A percentile compares a stretch with the other conserved stretches of the same genome.
These are phyloP conservation scores for Brassica hybrid DNA, from an alignment of 441 rosid genomes.

Conservation along the genomic window DNA sequence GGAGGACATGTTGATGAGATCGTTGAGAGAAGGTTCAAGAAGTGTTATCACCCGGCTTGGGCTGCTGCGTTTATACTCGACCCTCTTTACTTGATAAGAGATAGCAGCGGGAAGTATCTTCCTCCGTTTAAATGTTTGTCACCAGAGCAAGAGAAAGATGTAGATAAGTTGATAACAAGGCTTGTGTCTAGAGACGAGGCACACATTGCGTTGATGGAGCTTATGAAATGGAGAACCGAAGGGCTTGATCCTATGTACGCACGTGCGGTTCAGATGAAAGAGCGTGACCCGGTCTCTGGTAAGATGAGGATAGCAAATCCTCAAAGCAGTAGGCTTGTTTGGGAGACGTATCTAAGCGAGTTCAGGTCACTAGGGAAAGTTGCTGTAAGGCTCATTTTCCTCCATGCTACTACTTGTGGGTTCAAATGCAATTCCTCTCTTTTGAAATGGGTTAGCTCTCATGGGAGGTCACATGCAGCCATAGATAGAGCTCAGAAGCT, in stretches of 20 bases:
- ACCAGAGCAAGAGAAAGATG: slow-evolving; percentile 93
- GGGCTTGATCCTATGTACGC: slow-evolving; percentile 97
- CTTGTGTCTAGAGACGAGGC: slow-evolving; percentile 95
- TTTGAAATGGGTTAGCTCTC: slow-evolving; percentile 74
- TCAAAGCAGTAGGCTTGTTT: slow-evolving; percentile 94
- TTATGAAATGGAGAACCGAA: slow-evolving; percentile 98
- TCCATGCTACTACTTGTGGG: slow-evolving; percentile 85
- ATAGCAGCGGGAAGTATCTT: slow-evolving; percentile 82
- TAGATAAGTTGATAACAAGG: slow-evolving; percentile 90
- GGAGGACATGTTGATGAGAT: slow-evolving; percentile 77
- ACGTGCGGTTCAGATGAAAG: slow-evolving; percentile 93
- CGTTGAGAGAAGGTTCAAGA: slow-evolving; percentile 83
- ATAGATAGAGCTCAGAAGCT: slow-evolving; percentile 86
- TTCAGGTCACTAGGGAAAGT: slow-evolving; percentile 90
- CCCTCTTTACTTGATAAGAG: slow-evolving; percentile 87
- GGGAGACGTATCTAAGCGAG: slow-evolving; percentile 96
- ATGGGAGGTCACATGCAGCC: slow-evolving; percentile 64
- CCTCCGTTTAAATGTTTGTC: slow-evolving; percentile 90
- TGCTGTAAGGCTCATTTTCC: slow-evolving; percentile 95
- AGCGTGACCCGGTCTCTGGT: slow-evolving; percentile 83
- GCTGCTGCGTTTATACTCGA: slow-evolving; percentile 93
- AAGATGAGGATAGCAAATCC: slow-evolving; percentile 89
- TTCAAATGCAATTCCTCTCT: slow-evolving; percentile 86
- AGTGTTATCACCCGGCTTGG: slow-evolving; percentile 98
- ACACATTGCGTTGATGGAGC: slow-evolving; percentile 93